Evolutionary conservation across 805 yeast species (phyloP), one percentile per base, ranked within the genome.

Genomic region (Metschnikowia sp.): DNA sequence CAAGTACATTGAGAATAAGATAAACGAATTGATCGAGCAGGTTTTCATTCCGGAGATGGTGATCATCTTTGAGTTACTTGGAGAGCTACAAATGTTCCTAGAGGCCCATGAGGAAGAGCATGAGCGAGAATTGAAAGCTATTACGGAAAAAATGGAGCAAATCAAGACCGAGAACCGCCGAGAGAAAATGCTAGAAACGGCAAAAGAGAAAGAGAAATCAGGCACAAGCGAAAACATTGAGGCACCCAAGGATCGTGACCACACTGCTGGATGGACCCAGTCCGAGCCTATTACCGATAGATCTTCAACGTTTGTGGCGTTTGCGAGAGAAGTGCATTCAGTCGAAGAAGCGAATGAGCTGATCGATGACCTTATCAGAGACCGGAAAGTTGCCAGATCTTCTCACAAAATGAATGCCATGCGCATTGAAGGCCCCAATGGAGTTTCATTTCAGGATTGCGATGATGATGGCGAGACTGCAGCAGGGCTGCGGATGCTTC

Each of bases 401-500:
- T 63, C 77, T 1, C 98, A 92, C 65, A 84, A 84, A 51, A 94
- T 94, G 83, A 78, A 82, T 12, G 94, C 96, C 0, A 91, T 92
- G 85, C 71, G 98, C 52, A 84, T 94, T 3, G 74, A 74, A 47
- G 63, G 75, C n/a, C 68, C 60, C 1, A 71, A 74, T 15, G 88
- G 83, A 0, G 77, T 81, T 0, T 73, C 77, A 33, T 77, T 75
- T 40, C 94, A 88, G 57, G 97, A 94, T 57, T 90, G 88, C 57
- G 97, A 94, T 60, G 98, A 94, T 63, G 99, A 92, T 61, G 99
- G 99, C 3, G 99, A 94, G 61, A 77, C 95, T 0, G 98, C 98
- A 0, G 96, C 98, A 1, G 99, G 99, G 9, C 82, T 91, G 5
- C 71, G 97, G 48, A 69, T 91, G 75, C 65, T 90, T 42, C 96